phyloP scores from a whole-genome alignment of 2,329 filamentous ascomycete genomes.

The Clarireedia sp. region DNA sequence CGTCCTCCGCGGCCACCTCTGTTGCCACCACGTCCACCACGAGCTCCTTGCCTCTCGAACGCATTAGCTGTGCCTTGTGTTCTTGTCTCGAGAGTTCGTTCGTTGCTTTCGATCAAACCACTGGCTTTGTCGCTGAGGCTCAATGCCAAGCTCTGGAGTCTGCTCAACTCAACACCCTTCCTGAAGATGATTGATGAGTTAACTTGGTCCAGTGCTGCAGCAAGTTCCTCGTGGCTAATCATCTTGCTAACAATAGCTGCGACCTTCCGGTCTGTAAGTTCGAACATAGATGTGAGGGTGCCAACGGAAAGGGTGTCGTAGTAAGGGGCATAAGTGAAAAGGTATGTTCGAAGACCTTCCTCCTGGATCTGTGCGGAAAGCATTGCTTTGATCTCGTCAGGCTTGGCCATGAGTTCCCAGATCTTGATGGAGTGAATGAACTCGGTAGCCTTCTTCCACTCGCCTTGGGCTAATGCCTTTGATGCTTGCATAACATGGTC shows the following conservation, averaged over 20 bases:
- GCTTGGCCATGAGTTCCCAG: slow-evolving; percentile 93
- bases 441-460: slow-evolving; percentile 94
- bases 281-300: slow-evolving; percentile 89
- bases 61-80: slow-evolving; percentile 93
- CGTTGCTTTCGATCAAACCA: slow-evolving; percentile 91
- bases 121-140: slow-evolving; percentile 95
- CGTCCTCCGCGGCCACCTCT: slow-evolving; percentile 56
- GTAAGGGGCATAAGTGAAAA: slow-evolving; percentile 98
- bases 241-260: slow-evolving; percentile 96
- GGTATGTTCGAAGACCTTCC: slow-evolving; percentile 93
- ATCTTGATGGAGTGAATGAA: slow-evolving; percentile 99
- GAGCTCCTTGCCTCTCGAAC: slow-evolving; percentile 85
- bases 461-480: slow-evolving; percentile 89
- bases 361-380: slow-evolving; percentile 97
- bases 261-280: slow-evolving; percentile 84
- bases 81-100: slow-evolving; percentile 92
- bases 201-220: slow-evolving; percentile 93
- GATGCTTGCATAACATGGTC: slow-evolving; percentile 99
- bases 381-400: slow-evolving; percentile 93
- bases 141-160: slow-evolving; percentile 89
- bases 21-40: slow-evolving; percentile 61
- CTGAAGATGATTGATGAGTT: slow-evolving; percentile 97
- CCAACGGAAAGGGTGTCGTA: slow-evolving; percentile 90
- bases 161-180: slow-evolving; percentile 96
- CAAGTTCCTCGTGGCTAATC: slow-evolving; percentile 98